phyloP scores from a whole-genome alignment of 257 asterid species.

The Fraxinus quadrangulata region DNA sequence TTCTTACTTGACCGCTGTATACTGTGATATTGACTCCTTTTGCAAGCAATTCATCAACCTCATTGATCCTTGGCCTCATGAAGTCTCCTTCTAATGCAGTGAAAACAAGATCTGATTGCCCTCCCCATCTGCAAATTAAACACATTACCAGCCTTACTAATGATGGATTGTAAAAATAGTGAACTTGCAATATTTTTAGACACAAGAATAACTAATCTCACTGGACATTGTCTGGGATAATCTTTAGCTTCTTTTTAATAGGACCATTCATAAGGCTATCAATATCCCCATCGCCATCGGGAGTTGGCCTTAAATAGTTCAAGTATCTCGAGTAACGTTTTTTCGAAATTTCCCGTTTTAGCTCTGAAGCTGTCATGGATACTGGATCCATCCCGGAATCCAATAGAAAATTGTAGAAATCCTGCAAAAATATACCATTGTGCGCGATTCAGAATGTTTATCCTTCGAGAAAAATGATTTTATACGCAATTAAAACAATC shows the following conservation, averaged over 20 bases:
- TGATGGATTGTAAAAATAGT: not conserved
- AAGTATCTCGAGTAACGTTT: slow-evolving; percentile 69
- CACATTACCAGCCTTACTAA: not conserved
- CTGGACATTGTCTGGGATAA: slow-evolving; percentile 64
- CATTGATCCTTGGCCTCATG: slow-evolving; percentile 82
- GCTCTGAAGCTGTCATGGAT: slow-evolving; percentile 52
- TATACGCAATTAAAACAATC: not conserved
- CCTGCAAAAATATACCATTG: slow-evolving; percentile 38
- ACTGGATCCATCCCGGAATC: slow-evolving; percentile 75
- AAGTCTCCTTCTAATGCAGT: slow-evolving; percentile 59
- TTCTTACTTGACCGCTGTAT: slow-evolving; percentile 89
- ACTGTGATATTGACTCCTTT: slow-evolving; percentile 82
- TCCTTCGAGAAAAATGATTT: not conserved
- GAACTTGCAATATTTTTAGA: not conserved
- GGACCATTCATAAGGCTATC: slow-evolving; percentile 71
- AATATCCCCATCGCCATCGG: slow-evolving; percentile 58
- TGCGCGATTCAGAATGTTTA: not conserved
- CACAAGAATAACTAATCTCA: slow-evolving; percentile 32
- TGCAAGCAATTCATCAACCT: slow-evolving; percentile 83
- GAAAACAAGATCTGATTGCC: slow-evolving; percentile 58
- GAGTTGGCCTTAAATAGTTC: slow-evolving; percentile 45
- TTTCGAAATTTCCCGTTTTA: slow-evolving; percentile 40
- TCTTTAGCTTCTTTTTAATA: slow-evolving; percentile 70
- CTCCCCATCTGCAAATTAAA: slow-evolving; percentile 72
- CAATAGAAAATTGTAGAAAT: slow-evolving; percentile 84